phyloP scores from a whole-genome alignment of 192 early-diverging fungal species.

The Gonapodya prolifera region DNA sequence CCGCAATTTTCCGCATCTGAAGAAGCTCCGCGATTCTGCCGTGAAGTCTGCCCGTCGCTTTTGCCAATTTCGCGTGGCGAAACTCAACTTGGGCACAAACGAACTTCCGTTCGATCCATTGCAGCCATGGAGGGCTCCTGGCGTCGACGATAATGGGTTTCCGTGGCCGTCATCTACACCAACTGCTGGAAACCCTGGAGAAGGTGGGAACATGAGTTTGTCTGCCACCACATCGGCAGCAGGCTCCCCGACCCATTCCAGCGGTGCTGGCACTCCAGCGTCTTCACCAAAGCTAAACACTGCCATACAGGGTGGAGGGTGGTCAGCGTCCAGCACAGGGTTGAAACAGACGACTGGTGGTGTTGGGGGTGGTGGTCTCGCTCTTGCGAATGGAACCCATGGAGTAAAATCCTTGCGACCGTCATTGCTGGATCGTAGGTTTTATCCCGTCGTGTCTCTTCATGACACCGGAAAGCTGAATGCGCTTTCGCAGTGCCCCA shows the following conservation, averaged over 20 bases:
- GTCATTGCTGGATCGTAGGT: too few relatives aligned
- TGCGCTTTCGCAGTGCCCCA: too few relatives aligned
- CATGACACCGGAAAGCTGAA: too few relatives aligned
- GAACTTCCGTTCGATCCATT: not conserved
- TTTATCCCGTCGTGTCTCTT: too few relatives aligned
- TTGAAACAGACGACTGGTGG: too few relatives aligned
- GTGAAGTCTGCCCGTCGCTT: not conserved
- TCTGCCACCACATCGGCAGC: not conserved
- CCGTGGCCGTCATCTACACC: not conserved
- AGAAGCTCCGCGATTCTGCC: not conserved
- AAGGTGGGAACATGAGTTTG: too few relatives aligned
- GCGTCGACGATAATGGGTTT: not conserved
- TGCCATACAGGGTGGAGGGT: not conserved
- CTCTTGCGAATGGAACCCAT: too few relatives aligned
- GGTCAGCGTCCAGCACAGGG: too few relatives aligned
- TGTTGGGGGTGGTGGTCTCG: too few relatives aligned
- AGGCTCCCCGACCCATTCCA: not conserved
- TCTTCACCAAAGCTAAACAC: not conserved
- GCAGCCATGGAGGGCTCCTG: not conserved
- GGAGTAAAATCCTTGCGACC: too few relatives aligned
- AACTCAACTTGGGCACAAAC: not conserved
- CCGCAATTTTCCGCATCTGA: not conserved
- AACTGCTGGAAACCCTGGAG: too few relatives aligned
- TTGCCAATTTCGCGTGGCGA: not conserved
- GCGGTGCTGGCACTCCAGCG: not conserved